These are phyloP conservation scores for Pseudopithomyces chartarum DNA, from an alignment of 2,329 filamentous ascomycete genomes.

Conservation along the genomic window DNA sequence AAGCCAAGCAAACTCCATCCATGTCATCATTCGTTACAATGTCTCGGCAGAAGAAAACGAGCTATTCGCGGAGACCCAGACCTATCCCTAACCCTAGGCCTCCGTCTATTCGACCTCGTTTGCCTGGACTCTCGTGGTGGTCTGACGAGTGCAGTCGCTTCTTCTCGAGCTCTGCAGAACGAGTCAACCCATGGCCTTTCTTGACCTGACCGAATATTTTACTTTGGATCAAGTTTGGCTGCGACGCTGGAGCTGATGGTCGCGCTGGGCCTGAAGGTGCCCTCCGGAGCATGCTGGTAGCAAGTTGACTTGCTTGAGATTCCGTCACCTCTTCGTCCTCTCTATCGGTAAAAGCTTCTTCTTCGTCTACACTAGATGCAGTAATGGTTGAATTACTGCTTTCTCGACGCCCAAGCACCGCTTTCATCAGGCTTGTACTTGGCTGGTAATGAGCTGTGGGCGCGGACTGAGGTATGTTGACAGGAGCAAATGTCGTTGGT, in stretches of 20 bases:
- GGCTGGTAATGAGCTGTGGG: conserved; percentile 42
- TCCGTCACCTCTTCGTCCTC: conserved; percentile 70
- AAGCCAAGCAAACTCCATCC: conserved; percentile 9
- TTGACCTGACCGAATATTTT: conserved; percentile 67
- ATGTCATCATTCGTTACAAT: conserved; percentile 12
- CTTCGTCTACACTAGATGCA: conserved; percentile 46
- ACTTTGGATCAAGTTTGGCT: conserved; percentile 57
- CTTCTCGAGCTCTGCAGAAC: conserved; percentile 39
- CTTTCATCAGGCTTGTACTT: conserved; percentile 14
- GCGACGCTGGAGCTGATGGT: conserved; percentile 36
- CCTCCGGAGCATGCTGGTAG: conserved; percentile 73
- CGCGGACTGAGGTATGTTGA: conserved; percentile 47
- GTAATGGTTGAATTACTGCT: conserved; percentile 68
- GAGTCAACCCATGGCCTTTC: conserved; percentile 53
- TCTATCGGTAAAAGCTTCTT: conserved; percentile 63
- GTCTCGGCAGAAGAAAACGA: not conserved
- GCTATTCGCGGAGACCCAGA: conserved; percentile 35
- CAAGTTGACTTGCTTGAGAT: conserved; percentile 78
- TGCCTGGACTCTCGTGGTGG: conserved; percentile 47
- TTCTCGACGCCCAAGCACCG: conserved; percentile 56
- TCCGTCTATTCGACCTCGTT: conserved; percentile 57
- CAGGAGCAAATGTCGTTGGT: conserved; percentile 39
- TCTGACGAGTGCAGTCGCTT: conserved; percentile 32
- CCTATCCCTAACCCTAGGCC: conserved; percentile 63
- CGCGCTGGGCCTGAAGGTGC: conserved; percentile 50